Base-by-base conservation (phyloP, 2,329 filamentous ascomycete genomes). In the Coniosporium tulheliwenetii region DNA sequence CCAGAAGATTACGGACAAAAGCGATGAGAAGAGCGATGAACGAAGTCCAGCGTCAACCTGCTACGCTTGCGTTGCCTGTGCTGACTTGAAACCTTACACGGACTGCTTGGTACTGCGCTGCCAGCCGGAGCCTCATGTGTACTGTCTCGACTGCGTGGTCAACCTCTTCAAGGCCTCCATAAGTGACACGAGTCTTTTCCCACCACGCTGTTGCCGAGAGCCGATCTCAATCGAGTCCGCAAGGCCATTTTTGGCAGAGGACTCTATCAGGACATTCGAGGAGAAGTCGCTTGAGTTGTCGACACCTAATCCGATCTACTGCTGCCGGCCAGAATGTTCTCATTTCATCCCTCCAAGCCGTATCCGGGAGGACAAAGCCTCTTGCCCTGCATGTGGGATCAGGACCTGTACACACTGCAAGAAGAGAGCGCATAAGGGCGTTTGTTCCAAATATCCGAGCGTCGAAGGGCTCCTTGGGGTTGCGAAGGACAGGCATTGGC, bases 121-220 rank as follows among this genome's bases (percentile, higher is more conserved):
- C 19, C 19, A 26, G 7, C 19, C 19, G 19, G 19, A 26, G 19
- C 19, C 19, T 26, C 36, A 43, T 33, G 16, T 4, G 2, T 41
- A 43, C 26, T 43, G 42, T 16, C 19, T 12, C 35, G 39, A 34
- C 9, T 41, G 39, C 16, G 12, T 43, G 5, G 8, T 7, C 4
- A 12, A 41, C 9, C 39, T 43, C 2, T 41, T 43, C 26, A 8
- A 14, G 19, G 10, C 10, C 9, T 31, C 39, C 36, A 41, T 41
- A 31, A 32, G 8, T 7, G 39, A 43, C 30, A 14, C 16, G 16
- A n/a, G 19, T 8, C 35, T 41, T 3, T 43, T 43, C 32, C 42
- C 42, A 14, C 42, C 42, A 19, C 39, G 42, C 1, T 43, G 42
- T 34, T 43, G 42, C 26, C 31, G 34, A 26, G 13, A 41, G 30